Conservation (phyloP, 768 basidiomycete species). For the Erythrobasidium yunnanense region DNA sequence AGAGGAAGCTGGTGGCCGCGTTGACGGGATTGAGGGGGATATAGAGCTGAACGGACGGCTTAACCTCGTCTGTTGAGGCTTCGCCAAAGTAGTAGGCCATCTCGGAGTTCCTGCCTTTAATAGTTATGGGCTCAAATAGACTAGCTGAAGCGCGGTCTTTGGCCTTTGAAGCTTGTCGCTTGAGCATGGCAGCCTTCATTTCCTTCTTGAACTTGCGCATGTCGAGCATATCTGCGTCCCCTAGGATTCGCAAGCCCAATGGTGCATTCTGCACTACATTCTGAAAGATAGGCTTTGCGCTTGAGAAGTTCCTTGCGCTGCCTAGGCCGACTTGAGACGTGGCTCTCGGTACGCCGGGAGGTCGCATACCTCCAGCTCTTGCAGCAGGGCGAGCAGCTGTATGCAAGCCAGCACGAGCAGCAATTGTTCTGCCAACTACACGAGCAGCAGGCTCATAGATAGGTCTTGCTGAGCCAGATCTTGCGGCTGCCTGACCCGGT, state of each 20-base stretch:
- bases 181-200: neutral
- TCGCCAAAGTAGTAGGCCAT: conserved; percentile 1
- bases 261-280: conserved; percentile 24
- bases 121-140: neutral
- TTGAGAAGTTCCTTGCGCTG: conserved; percentile 14
- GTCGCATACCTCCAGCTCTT: conserved; percentile 6
- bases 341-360: neutral
- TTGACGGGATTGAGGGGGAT: conserved; percentile 19
- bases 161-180: conserved; percentile 6
- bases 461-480: neutral
- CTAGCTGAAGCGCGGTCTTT: neutral
- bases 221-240: conserved; percentile 10
- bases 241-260: conserved; percentile 12
- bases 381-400: conserved; percentile 3
- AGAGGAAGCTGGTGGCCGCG: conserved; percentile 2
- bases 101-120: neutral
- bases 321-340: conserved; percentile 8
- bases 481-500: neutral
- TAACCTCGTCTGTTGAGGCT: neutral
- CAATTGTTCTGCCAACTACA: neutral
- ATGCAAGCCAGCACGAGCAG: conserved; percentile 7
- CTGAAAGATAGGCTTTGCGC: conserved; percentile 12
- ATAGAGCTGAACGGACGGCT: conserved; percentile 13
- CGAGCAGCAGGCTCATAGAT: neutral
- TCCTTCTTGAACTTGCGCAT: conserved; percentile 7